phyloP scores from a whole-genome alignment of 1,139 yeast genomes.

The Pichia sp. region DNA sequence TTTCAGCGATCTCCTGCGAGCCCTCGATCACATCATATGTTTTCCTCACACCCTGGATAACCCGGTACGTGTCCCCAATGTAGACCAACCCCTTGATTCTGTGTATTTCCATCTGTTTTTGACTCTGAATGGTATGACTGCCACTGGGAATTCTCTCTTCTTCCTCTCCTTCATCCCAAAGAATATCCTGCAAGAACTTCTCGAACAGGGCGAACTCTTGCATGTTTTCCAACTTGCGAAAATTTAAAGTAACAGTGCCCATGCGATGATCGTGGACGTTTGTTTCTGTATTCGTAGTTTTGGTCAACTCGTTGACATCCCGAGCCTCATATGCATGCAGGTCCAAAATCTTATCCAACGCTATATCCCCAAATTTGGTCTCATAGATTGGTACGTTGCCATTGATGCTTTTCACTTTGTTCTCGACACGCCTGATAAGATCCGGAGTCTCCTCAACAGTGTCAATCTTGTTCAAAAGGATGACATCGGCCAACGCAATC shows the following conservation, averaged over 20 bases:
- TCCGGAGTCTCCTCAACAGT: constrained; percentile 34
- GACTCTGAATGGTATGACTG: constrained; percentile 27
- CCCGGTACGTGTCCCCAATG: constrained; percentile 41
- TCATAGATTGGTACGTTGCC: constrained; percentile 61
- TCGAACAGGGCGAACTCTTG: constrained; percentile 47
- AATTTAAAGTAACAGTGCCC: constrained; percentile 54
- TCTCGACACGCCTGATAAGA: constrained; percentile 26
- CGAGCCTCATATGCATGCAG: constrained; percentile 67
- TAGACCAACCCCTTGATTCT: constrained; percentile 76
- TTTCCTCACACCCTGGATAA: constrained; percentile 91
- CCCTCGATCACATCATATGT: constrained; percentile 76
- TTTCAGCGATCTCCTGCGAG: constrained; percentile 34
- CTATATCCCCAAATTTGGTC: constrained; percentile 71
- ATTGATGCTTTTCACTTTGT: constrained; percentile 57
- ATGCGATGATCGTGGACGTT: constrained; percentile 54
- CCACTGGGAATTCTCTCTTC: neutral
- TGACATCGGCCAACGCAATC: constrained; percentile 81
- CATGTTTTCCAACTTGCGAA: constrained; percentile 40
- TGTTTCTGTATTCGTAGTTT: constrained; percentile 12
- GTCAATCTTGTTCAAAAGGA: constrained; percentile 77
- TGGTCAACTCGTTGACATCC: constrained; percentile 21
- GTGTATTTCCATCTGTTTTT: constrained; percentile 57
- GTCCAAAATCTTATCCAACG: constrained; percentile 61
- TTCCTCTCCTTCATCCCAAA: constrained; percentile 56
- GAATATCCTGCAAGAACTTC: constrained; percentile 53